phyloP scores from a whole-genome alignment of 768 basidiomycete genomes.

The Suillus spraguei region DNA sequence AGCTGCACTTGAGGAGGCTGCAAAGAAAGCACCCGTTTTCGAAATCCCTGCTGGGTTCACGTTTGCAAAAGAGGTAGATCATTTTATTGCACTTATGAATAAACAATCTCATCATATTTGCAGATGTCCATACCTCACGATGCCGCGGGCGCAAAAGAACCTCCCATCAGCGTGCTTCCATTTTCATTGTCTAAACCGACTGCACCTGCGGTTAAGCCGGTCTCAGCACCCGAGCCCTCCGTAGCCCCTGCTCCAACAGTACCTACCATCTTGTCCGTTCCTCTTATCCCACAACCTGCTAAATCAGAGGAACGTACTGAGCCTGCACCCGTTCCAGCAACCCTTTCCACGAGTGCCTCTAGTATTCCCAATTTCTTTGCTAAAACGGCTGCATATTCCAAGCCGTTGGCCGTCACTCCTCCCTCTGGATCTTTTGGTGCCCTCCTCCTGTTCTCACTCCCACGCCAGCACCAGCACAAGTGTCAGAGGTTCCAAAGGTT shows the following conservation, averaged over 20 bases:
- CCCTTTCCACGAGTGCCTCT: slow-evolving; percentile 16
- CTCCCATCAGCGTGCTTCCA: slow-evolving; percentile 64
- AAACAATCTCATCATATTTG: slow-evolving; percentile 6
- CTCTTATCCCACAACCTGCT: slow-evolving; percentile 28
- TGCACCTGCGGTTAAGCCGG: slow-evolving; percentile 19
- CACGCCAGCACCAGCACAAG: slow-evolving; percentile 11
- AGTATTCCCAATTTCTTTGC: slow-evolving; percentile 69
- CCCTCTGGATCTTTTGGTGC: slow-evolving; percentile 20
- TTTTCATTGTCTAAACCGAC: slow-evolving; percentile 58
- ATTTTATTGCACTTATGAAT: slow-evolving; percentile 10
- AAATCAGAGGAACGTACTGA: slow-evolving; percentile 23
- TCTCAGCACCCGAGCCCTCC: slow-evolving; percentile 16
- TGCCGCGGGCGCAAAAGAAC: slow-evolving; percentile 54
- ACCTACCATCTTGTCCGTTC: slow-evolving; percentile 26
- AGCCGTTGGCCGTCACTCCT: slow-evolving; percentile 29
- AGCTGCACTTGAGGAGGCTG: slow-evolving; percentile 54
- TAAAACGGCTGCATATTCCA: slow-evolving; percentile 48
- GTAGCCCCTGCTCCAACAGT: slow-evolving; percentile 11
- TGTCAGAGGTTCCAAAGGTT: slow-evolving; percentile 13
- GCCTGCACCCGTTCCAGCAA: slow-evolving; percentile 14
- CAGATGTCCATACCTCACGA: slow-evolving; percentile 44
- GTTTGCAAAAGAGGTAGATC: slow-evolving; percentile 63
- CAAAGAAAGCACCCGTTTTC: slow-evolving; percentile 57
- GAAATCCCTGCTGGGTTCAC: slow-evolving; percentile 64
- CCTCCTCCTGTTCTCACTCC: slow-evolving; percentile 28